Base-by-base conservation (phyloP, 78 protist genomes). In the Dictyostelium brefeldianum region DNA sequence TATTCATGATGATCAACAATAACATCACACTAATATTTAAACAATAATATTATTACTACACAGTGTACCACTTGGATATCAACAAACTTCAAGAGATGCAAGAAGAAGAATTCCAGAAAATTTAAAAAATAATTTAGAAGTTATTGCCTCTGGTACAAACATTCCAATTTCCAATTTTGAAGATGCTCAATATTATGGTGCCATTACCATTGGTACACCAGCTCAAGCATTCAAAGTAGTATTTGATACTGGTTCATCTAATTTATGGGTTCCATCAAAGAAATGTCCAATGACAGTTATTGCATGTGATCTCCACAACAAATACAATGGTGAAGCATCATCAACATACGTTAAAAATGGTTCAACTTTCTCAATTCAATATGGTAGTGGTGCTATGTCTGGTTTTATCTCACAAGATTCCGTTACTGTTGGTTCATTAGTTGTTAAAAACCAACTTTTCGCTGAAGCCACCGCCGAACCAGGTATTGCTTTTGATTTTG, bases 161-260 rank as follows among this genome's bases (percentile, higher is more conserved):
- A 77, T 87, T 51, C 84, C 93, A 87, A 74, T 87, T 64, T 51
- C 85, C 12, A 67, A 87, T 65, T 87, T 71, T 65, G 93, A 87
- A 65, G 93, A 87, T 87, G 98, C 99, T 43, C 99, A 98, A 95
- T 99, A 98, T 97, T 98, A 83, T 81, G 99, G 99, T 50, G 95
- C 82, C 59, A 89, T 99, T 87, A 22, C 94, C 67, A 96, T 99
- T 62, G 99, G 99, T 69, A 97, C 99, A 27, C 99, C 99, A 43
- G 93, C 94, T 27, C 99, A 99, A 94, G 10, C 15, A 25, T 99
- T 99, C 97, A 41, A 89, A 83, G 99, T 98, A 48, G 89, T 99
- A 81, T 97, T 95, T 80, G 99, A 99, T 96, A 99, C 99, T 8
- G 99, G 99, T 62, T 95, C 98, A 64, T 96, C 99, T 80, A 98